Percentiles rank a stretch among this genome's conserved stretches.
Conservation (phyloP, 176 grass and related monocot species). For the Oryza glumipatula region DNA sequence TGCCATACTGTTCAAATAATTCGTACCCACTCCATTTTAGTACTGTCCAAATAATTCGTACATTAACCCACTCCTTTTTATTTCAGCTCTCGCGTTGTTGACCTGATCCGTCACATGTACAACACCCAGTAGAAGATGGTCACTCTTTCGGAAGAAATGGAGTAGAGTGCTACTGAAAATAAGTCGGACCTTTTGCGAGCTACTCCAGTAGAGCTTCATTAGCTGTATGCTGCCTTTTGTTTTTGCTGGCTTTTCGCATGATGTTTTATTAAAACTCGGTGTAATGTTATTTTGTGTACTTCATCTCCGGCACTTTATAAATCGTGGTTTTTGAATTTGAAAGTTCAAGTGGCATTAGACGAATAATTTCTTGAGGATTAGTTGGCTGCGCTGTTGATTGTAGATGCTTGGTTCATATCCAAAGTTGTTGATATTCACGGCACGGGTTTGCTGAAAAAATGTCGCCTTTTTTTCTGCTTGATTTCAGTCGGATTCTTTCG, state of each 20-base stretch:
- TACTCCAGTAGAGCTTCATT: not conserved
- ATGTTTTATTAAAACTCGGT: not conserved
- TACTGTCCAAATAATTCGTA: not conserved
- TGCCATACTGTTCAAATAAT: not conserved
- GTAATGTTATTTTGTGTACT: not conserved
- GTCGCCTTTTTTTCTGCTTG: too few relatives aligned
- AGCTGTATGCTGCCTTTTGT: not conserved
- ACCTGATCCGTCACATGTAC: conserved; percentile 68
- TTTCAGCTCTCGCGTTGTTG: conserved; percentile 64
- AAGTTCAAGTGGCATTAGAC: not conserved
- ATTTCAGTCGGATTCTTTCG: too few relatives aligned
- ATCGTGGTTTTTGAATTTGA: not conserved
- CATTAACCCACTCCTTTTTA: not conserved
- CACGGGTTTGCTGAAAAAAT: too few relatives aligned
- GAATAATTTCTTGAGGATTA: too few relatives aligned
- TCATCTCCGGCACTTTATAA: not conserved
- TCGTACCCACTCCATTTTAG: not conserved
- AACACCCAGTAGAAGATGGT: conserved; percentile 40
- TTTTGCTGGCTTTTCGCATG: not conserved
- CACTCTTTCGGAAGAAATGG: not conserved
- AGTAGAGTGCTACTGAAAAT: not conserved
- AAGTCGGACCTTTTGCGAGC: not conserved
- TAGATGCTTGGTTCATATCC: not conserved
- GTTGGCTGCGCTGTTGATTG: not conserved
- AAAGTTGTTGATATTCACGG: too few relatives aligned